Percentiles rank a stretch among this genome's conserved stretches.
These are phyloP conservation scores for Penicillium verrucosum DNA, from an alignment of 2,329 filamentous ascomycete genomes.

Conservation along the genomic window DNA sequence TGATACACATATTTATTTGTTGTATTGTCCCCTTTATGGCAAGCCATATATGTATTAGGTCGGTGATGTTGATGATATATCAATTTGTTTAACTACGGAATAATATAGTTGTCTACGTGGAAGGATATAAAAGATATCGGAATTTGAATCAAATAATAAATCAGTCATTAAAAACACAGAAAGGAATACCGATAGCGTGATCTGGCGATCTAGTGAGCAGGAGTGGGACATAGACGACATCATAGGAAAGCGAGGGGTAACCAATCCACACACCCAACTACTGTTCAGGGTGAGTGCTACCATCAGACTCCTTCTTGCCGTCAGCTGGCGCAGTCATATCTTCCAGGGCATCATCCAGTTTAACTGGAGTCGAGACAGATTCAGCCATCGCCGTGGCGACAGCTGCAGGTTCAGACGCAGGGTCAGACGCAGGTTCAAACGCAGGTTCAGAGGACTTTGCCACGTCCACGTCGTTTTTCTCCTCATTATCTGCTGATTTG, in stretches of 20 bases:
- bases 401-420: neutral
- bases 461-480: conserved; percentile 1
- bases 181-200: neutral
- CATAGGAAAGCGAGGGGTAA: neutral
- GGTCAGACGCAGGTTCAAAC: neutral
- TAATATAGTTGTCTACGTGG: neutral
- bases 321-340: conserved; percentile 25
- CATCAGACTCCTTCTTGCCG: conserved; percentile 27
- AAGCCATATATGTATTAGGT: neutral
- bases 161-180: neutral
- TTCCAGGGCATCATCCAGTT: conserved; percentile 24
- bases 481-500: neutral
- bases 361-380: conserved; percentile 1
- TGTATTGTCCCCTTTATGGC: neutral
- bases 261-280: neutral
- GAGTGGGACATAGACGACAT: neutral
- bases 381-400: conserved; percentile 4
- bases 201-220: neutral
- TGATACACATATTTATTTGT: neutral
- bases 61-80: neutral
- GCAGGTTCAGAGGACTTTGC: neutral
- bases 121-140: neutral
- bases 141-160: neutral
- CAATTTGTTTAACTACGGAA: neutral
- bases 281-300: conserved; percentile 12